Evolutionary conservation across 495 filamentous ascomycete genomes (phyloP).

Genomic region (Lepraria neglecta): DNA sequence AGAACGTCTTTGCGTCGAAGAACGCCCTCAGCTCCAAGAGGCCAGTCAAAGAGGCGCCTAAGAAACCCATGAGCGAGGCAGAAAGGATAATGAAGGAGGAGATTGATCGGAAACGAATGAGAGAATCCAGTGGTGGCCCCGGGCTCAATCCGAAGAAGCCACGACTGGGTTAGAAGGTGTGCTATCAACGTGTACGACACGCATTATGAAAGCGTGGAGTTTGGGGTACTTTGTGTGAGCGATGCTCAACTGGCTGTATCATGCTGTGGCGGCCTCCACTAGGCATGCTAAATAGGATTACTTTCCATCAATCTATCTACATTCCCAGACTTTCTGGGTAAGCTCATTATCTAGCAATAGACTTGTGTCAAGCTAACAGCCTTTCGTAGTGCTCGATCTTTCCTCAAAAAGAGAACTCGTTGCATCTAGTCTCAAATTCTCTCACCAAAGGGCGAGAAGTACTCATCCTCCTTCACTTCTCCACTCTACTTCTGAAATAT

Average conservation of each 20-base stretch:
- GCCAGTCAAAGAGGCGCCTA: conserved; percentile 48
- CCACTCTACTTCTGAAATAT: neutral
- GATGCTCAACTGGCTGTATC: too few species aligned
- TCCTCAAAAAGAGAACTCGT: too few species aligned
- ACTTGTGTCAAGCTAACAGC: too few species aligned
- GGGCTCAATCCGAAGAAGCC: conserved; percentile 28
- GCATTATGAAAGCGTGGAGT: conserved; percentile 12
- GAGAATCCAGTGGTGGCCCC: conserved; percentile 37
- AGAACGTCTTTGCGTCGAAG: conserved; percentile 76
- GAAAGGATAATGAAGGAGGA: conserved; percentile 88
- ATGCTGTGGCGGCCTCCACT: too few species aligned
- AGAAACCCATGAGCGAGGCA: conserved; percentile 78
- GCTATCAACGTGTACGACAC: neutral
- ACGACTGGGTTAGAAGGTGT: conserved; percentile 4
- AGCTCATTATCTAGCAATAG: too few species aligned
- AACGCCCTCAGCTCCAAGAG: conserved; percentile 62
- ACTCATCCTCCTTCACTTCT: neutral
- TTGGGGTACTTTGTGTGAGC: too few species aligned
- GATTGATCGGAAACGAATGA: conserved; percentile 60
- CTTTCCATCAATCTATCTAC: too few species aligned
- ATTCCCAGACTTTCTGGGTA: too few species aligned
- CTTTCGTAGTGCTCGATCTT: too few species aligned
- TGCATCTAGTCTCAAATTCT: too few species aligned
- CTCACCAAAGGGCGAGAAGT: neutral
- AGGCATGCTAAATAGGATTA: too few species aligned